A percentile compares a stretch with the other conserved stretches of the same genome.
phyloP scores from a whole-genome alignment of 176 grass and related monocot species.

The Bothriochloa decipiens region DNA sequence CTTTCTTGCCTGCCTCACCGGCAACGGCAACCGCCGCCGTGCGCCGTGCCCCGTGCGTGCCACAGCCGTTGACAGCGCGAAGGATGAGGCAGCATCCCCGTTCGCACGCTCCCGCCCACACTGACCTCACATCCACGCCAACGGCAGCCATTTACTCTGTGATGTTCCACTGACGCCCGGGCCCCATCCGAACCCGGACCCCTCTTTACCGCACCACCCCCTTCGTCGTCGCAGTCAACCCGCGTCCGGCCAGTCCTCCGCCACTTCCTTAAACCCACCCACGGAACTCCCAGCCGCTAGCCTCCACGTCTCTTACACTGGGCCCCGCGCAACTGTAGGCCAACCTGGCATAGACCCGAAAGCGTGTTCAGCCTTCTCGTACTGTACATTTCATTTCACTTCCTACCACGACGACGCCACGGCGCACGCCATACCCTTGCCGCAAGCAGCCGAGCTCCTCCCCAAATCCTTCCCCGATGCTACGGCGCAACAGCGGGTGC shows the following conservation, averaged over 20 bases:
- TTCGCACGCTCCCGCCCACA: slow-evolving; percentile 27
- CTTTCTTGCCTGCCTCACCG: slow-evolving; percentile 25
- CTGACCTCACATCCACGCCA: slow-evolving; percentile 45
- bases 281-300: background rate
- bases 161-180: background rate
- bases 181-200: background rate
- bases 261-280: background rate
- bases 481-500: slow-evolving; percentile 30
- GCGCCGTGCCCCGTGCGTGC: background rate
- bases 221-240: slow-evolving; percentile 57
- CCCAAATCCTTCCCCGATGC: slow-evolving; percentile 42
- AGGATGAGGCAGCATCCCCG: background rate
- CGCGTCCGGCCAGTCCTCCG: slow-evolving; percentile 12
- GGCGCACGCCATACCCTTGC: slow-evolving; percentile 35
- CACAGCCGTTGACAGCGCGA: no score
- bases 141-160: slow-evolving; percentile 18
- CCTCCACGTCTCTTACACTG: background rate
- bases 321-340: accelerated
- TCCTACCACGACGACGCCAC: background rate
- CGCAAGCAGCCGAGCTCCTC: slow-evolving; percentile 38
- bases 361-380: background rate
- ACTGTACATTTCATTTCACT: background rate
- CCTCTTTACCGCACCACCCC: slow-evolving; percentile 26
- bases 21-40: slow-evolving; percentile 26
- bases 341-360: slow-evolving; percentile 28